Conservation (phyloP, 2,329 filamentous ascomycete genomes). For the Chaetomium strumarium region DNA sequence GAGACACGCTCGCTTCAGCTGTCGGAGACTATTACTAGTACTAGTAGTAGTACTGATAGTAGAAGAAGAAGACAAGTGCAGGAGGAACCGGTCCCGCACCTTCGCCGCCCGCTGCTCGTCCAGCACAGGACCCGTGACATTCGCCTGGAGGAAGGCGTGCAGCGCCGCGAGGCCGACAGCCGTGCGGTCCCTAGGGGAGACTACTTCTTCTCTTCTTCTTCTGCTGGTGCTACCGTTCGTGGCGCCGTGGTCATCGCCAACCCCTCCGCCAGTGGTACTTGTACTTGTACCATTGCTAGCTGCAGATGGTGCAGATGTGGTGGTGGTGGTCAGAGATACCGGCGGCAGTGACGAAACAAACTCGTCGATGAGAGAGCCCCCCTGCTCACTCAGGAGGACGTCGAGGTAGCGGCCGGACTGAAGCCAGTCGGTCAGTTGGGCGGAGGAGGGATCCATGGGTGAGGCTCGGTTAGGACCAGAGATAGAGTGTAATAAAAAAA, state of each 20-base stretch:
- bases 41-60: no score
- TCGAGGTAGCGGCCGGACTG: slow-evolving; percentile 22
- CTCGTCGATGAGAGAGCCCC: slow-evolving; percentile 16
- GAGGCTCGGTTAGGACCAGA: background rate
- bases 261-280: background rate
- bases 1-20: slow-evolving; percentile 56
- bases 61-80: background rate
- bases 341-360: slow-evolving; percentile 16
- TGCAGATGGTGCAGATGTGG: background rate
- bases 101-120: slow-evolving; percentile 24
- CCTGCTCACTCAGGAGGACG: slow-evolving; percentile 18
- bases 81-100: slow-evolving; percentile 34
- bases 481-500: background rate
- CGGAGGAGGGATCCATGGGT: background rate
- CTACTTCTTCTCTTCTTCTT: background rate
- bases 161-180: slow-evolving; percentile 63
- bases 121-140: slow-evolving; percentile 82
- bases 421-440: slow-evolving; percentile 12
- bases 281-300: background rate
- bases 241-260: no score
- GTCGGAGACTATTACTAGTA: background rate
- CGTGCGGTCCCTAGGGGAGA: slow-evolving; percentile 25
- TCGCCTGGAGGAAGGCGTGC: slow-evolving; percentile 76
- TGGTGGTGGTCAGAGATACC: no score
- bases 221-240: background rate